These are phyloP conservation scores for Phaeotremella fagi DNA, from an alignment of 768 basidiomycete species.

Conservation along the genomic window DNA sequence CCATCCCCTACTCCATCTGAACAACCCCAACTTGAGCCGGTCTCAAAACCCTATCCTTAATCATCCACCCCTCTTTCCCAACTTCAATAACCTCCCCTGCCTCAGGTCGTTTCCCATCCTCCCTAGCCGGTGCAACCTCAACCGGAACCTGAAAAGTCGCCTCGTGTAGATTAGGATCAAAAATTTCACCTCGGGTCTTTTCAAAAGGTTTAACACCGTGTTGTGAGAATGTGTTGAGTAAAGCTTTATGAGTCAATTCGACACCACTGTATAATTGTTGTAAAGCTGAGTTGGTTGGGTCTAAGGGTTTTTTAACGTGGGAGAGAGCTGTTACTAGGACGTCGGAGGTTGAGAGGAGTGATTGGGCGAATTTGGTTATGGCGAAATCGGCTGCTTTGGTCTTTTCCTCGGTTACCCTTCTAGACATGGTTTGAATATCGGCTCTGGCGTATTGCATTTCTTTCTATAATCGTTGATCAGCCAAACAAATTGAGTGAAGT, in stretches of 20 bases:
- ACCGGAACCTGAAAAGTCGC: conserved; percentile 84
- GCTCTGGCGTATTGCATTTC: conserved; percentile 88
- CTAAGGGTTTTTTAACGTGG: conserved; percentile 47
- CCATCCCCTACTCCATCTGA: conserved; percentile 51
- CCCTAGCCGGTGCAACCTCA: conserved; percentile 64
- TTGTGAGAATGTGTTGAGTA: conserved; percentile 83
- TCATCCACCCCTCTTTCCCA: conserved; percentile 84
- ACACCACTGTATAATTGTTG: conserved; percentile 72
- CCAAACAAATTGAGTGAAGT: conserved; percentile 8
- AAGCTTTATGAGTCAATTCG: conserved; percentile 80
- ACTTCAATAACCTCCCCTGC: conserved; percentile 86
- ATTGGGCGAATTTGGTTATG: conserved; percentile 75
- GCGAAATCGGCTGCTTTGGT: conserved; percentile 89
- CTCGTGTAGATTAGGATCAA: conserved; percentile 94
- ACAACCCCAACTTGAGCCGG: conserved; percentile 97
- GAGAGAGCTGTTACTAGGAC: conserved; percentile 53
- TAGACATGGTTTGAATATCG: conserved; percentile 91
- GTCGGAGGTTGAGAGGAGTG: conserved; percentile 57
- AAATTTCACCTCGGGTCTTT: conserved; percentile 74
- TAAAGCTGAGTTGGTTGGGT: conserved; percentile 44
- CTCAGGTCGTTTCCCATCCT: conserved; percentile 46
- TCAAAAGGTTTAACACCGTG: conserved; percentile 90
- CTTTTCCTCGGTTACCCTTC: conserved; percentile 84
- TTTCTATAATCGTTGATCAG: conserved; percentile 54
- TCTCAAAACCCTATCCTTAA: conserved; percentile 87